Base-by-base conservation (phyloP, 1,284 basidiomycete genomes). In the Paramarasmius palmivorus region DNA sequence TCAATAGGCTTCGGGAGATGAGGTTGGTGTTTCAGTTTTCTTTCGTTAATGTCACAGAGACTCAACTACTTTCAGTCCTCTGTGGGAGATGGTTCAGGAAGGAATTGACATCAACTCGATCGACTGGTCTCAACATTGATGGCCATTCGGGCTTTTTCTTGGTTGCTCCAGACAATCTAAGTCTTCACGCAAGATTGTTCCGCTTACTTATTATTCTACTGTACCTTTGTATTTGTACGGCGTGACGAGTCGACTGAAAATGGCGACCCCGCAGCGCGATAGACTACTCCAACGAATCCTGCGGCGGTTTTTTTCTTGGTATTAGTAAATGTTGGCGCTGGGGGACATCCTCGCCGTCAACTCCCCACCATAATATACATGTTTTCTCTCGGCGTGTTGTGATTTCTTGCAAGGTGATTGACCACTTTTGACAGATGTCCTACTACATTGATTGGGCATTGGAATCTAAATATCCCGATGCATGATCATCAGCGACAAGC, bases 1-100 rank as follows among this genome's bases (percentile, higher is more conserved):
- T 99, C 32, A 66, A 74, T 46, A 68, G 70, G 53, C 69, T 81
- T 44, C 72, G 79, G 37, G 79, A 81, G 46, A 81, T 81, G 79
- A 86, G 81, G 82, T 81, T 49, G 38, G 75, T 65, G 38, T 23
- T 59, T 45, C 32, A 14, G 50, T 17, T 39, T 42, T 49, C 36
- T 34, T 36, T 40, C 44, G 25, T 23, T 34, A 57, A 39, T 53
- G 34, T 52, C 57, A 45, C 62, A 53, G 47, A 58, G 49, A 53
- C 46, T 59, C 42, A 32, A 39, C 4, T 39, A 6, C 20, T 9
- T 37, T 39, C 55, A 91, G 92, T 67, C 95, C 95, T 23, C 73
- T 98, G 48, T 98, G 95, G 95, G 95, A 97, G 75, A 96, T 98
- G 94, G 93, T 97, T 12, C 93, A 96, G 72, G 95, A 97, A 67